These are phyloP conservation scores for Populus hybrid DNA, from an alignment of 441 rosid genomes.

Conservation along the genomic window DNA sequence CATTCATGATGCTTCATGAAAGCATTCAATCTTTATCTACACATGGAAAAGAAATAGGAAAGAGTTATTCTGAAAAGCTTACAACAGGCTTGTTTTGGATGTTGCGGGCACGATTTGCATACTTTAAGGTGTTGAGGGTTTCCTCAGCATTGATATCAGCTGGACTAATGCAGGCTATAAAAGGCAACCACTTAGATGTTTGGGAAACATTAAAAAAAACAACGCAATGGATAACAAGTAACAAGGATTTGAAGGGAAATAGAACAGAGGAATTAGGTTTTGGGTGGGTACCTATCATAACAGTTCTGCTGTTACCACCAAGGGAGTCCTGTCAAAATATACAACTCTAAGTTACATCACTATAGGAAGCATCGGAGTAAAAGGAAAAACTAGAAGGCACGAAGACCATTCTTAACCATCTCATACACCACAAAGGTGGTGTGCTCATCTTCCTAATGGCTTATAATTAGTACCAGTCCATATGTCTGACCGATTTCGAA, in stretches of 20 bases:
- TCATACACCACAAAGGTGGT: background rate
- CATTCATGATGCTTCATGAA: constrained; percentile 5
- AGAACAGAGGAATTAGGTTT: background rate
- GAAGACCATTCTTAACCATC: background rate
- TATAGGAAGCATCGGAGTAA: constrained; percentile 2
- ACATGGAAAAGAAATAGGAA: background rate
- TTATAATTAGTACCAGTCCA: background rate
- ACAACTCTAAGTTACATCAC: constrained; percentile 14
- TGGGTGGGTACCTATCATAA: constrained; percentile 80
- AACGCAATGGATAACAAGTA: background rate
- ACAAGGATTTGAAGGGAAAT: constrained; percentile 8
- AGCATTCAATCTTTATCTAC: constrained; percentile 6
- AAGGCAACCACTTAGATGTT: constrained; percentile 7
- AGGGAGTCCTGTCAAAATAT: constrained; percentile 79
- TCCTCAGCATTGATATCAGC: constrained; percentile 99
- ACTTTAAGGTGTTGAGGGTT: constrained; percentile 93
- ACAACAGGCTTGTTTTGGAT: constrained; percentile 96
- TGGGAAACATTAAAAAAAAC: background rate
- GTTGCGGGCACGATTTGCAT: constrained; percentile 99
- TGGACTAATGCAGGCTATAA: constrained; percentile 95
- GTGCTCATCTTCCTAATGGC: background rate
- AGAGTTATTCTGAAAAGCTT: constrained; percentile 35
- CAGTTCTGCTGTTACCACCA: constrained; percentile 98
- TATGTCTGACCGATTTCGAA: background rate
- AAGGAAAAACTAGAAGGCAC: background rate